A percentile compares a stretch with the other conserved stretches of the same genome.
Evolutionary conservation across 331 rosid genomes (phyloP).

Genomic region (Ulmus americana): DNA sequence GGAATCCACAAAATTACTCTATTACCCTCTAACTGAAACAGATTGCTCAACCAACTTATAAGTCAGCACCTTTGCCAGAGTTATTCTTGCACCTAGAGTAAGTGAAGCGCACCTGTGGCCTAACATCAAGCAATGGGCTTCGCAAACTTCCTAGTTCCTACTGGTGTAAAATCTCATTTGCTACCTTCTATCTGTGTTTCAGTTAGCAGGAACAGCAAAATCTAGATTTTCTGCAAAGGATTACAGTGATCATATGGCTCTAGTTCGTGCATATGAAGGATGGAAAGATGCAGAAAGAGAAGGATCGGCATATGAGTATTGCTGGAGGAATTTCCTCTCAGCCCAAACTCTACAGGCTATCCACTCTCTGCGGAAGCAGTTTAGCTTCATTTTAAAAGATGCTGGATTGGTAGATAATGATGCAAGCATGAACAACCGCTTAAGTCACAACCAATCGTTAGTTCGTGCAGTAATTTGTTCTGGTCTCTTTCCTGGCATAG

Average conservation of each 20-base stretch:
- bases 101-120: no score
- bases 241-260: constrained; percentile 99
- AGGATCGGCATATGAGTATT: constrained; percentile 92
- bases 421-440: constrained; percentile 55
- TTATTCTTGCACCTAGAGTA: no score
- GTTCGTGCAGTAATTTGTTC: constrained; percentile 90
- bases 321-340: constrained; percentile 98
- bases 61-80: no score
- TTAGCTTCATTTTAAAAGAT: constrained; percentile 76
- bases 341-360: constrained; percentile 98
- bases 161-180: neutral
- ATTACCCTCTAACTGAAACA: no score
- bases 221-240: constrained; percentile 96
- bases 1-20: no score
- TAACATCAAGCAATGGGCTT: neutral
- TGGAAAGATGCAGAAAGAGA: constrained; percentile 99
- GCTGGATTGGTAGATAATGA: constrained; percentile 77
- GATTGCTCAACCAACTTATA: no score
- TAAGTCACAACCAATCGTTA: constrained; percentile 86
- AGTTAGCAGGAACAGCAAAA: constrained; percentile 96
- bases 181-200: constrained; percentile 25
- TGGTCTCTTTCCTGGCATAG: constrained; percentile 93
- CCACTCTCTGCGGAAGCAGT: constrained; percentile 90
- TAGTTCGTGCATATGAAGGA: constrained; percentile 97
- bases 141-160: neutral